Conservation (phyloP, 2,329 filamentous ascomycete genomes). For the Aspergillus ibericus region DNA sequence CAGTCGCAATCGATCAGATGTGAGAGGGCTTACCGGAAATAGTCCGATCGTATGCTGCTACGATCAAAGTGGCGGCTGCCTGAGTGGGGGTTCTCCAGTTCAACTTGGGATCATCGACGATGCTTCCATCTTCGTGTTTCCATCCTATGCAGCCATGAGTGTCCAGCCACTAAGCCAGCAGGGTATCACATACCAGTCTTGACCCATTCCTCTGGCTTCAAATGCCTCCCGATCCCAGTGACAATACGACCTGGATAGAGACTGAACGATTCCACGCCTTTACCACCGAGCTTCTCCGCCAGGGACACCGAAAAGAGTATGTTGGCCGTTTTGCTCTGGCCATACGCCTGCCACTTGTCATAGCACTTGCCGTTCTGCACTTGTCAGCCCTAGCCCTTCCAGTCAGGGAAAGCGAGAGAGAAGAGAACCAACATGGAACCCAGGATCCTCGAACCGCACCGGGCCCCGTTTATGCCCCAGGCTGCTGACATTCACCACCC, state of each 20-base stretch:
- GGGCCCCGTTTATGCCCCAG: background rate
- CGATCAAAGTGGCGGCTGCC: background rate
- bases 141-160: background rate
- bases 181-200: background rate
- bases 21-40: background rate
- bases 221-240: background rate
- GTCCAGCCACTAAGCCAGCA: background rate
- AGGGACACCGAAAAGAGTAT: conserved; percentile 3
- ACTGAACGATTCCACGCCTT: background rate
- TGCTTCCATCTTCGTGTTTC: background rate
- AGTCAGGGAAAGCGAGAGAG: background rate
- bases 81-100: background rate
- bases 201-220: conserved; percentile 1
- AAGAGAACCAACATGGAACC: background rate
- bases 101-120: background rate
- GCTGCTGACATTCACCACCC: conserved; percentile 4
- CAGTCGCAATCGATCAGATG: background rate
- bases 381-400: background rate
- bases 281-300: background rate
- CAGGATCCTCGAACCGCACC: background rate
- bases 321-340: conserved; percentile 4
- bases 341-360: conserved; percentile 10
- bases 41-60: background rate
- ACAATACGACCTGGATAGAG: conserved; percentile 1
- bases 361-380: background rate